Evolutionary conservation across 495 filamentous ascomycete genomes (phyloP).

Genomic region (Bacidia rubella): DNA sequence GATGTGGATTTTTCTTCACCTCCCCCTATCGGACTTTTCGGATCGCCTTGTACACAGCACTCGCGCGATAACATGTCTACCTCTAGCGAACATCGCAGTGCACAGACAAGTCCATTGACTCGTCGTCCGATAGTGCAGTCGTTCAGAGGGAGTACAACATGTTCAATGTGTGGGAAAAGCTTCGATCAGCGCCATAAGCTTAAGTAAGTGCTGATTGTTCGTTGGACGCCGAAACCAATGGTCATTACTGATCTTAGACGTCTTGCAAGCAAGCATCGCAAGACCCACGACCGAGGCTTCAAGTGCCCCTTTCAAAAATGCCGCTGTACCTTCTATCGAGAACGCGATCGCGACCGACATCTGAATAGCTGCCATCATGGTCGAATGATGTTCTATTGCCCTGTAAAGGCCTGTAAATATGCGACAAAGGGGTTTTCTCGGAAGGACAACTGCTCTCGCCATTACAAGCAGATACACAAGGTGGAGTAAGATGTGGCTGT

Average conservation of each 20-base stretch:
- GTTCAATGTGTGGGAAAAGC: background rate
- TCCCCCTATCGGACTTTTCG: too few relatives aligned
- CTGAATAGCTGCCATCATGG: background rate
- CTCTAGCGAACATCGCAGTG: too few relatives aligned
- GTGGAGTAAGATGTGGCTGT: too few relatives aligned
- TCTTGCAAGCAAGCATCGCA: conserved; percentile 3
- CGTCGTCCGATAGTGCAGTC: too few relatives aligned
- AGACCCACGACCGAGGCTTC: conserved; percentile 2
- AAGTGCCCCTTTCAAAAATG: background rate
- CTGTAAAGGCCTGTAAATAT: background rate
- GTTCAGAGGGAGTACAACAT: background rate
- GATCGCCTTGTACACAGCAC: too few relatives aligned
- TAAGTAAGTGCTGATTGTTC: background rate
- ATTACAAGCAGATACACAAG: background rate
- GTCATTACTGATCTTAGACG: background rate
- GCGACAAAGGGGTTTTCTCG: background rate
- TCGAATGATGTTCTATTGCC: background rate
- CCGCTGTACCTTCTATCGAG: background rate
- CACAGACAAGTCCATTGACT: too few relatives aligned
- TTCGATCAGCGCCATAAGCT: background rate
- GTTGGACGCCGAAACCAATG: too few relatives aligned
- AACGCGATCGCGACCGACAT: background rate
- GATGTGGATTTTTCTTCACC: too few relatives aligned
- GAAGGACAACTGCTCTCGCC: background rate
- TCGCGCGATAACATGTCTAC: too few relatives aligned